A percentile compares a stretch with the other conserved stretches of the same genome.
phyloP scores from a whole-genome alignment of 2,329 filamentous ascomycete genomes.

The Monosporascus sp. region DNA sequence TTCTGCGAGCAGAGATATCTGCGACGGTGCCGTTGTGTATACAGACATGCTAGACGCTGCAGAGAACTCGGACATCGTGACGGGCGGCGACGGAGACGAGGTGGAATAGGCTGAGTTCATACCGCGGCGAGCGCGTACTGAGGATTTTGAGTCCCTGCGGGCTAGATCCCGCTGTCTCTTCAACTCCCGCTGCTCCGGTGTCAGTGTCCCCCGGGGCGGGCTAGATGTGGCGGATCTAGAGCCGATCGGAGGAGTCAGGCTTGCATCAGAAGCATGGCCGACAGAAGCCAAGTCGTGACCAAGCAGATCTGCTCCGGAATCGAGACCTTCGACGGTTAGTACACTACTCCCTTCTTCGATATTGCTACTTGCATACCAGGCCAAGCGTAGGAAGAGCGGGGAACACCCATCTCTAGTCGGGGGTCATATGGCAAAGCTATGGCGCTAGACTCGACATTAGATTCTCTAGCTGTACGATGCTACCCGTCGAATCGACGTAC shows the following conservation, averaged over 20 bases:
- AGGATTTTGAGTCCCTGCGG: conserved; percentile 52
- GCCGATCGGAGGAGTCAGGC: conserved; percentile 44
- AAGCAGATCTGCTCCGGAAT: conserved; percentile 33
- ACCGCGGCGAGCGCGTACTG: conserved; percentile 44
- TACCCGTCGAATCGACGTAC: conserved; percentile 19
- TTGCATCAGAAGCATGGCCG: conserved; percentile 41
- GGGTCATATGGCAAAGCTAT: conserved; percentile 46
- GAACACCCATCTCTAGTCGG: conserved; percentile 45
- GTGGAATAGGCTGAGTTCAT: conserved; percentile 34
- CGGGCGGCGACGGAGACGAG: conserved; percentile 33
- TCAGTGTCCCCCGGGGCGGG: conserved; percentile 49
- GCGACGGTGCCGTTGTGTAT: conserved; percentile 46
- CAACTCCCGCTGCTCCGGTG: conserved; percentile 55
- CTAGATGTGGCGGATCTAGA: conserved; percentile 53
- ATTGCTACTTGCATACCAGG: conserved; percentile 33
- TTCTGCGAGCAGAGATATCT: conserved; percentile 48
- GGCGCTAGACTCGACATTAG: conserved; percentile 30
- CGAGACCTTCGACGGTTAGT: conserved; percentile 21
- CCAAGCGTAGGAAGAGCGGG: conserved; percentile 45
- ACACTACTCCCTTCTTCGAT: conserved; percentile 1
- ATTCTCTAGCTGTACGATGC: background rate
- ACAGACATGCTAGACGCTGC: conserved; percentile 39
- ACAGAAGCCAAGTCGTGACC: conserved; percentile 43
- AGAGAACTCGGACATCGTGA: conserved; percentile 37
- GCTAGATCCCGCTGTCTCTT: conserved; percentile 57